A percentile compares a stretch with the other conserved stretches of the same genome.
Evolutionary conservation across 495 filamentous ascomycete species (phyloP).

Genomic region (Ramalina peruviana): DNA sequence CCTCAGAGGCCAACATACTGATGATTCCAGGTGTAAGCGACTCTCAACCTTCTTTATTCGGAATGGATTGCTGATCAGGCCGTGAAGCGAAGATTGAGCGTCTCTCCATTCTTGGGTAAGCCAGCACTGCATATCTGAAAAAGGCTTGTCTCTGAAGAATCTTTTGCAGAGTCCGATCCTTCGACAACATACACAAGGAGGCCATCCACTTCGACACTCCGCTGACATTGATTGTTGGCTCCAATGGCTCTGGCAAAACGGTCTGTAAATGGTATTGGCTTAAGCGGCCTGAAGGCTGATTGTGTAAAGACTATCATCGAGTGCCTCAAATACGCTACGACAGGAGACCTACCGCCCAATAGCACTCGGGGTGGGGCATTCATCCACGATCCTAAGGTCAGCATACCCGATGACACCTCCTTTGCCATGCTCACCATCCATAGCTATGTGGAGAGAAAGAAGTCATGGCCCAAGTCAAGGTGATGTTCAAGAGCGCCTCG

Average conservation of each 20-base stretch:
- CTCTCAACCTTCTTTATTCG: not conserved
- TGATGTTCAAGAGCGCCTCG: constrained; percentile 65
- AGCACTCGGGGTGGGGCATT: constrained; percentile 79
- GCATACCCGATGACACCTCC: not conserved
- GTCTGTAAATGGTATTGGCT: constrained; percentile 20
- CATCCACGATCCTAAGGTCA: constrained; percentile 83
- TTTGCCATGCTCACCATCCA: constrained; percentile 1
- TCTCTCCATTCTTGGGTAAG: constrained; percentile 66
- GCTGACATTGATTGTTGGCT: constrained; percentile 87
- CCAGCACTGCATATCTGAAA: not conserved
- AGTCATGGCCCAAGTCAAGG: constrained; percentile 79
- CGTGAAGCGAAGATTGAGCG: constrained; percentile 66
- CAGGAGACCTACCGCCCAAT: constrained; percentile 84
- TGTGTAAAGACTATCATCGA: constrained; percentile 75
- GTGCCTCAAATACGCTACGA: constrained; percentile 96
- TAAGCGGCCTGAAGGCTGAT: not conserved
- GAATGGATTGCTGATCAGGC: not conserved
- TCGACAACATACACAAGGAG: constrained; percentile 61
- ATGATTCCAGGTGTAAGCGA: constrained; percentile 4
- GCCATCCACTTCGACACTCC: constrained; percentile 84
- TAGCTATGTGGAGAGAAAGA: constrained; percentile 79
- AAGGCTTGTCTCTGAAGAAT: not conserved
- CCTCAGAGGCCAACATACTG: no score
- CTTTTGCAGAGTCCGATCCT: constrained; percentile 64
- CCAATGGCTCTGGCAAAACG: constrained; percentile 95